Percentiles rank a stretch among this genome's conserved stretches.
phyloP scores from a whole-genome alignment of 2,329 filamentous ascomycete genomes.

The Colletotrichum cereale region DNA sequence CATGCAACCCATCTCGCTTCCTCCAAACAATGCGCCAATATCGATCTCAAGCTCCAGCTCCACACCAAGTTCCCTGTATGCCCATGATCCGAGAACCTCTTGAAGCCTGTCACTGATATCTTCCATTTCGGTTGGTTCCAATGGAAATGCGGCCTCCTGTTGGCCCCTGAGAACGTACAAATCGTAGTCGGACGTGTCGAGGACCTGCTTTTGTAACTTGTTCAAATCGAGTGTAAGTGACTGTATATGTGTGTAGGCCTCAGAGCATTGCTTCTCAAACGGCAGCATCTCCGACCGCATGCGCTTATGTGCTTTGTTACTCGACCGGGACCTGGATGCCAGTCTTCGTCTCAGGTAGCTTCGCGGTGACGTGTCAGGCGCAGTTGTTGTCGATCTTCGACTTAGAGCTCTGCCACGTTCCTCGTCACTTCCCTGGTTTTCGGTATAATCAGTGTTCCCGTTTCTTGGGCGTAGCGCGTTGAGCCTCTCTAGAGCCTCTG shows the following conservation, averaged over 20 bases:
- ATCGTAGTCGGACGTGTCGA: slow-evolving; percentile 10
- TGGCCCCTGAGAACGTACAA: slow-evolving; percentile 24
- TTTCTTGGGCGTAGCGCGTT: slow-evolving; percentile 14
- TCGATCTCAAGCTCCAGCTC: slow-evolving; percentile 35
- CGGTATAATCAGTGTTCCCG: not conserved
- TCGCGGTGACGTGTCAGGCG: slow-evolving; percentile 7
- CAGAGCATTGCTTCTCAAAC: slow-evolving; percentile 6
- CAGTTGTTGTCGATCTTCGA: slow-evolving; percentile 2
- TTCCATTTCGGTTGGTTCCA: slow-evolving; percentile 15
- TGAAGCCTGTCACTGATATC: slow-evolving; percentile 26
- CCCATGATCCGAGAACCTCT: slow-evolving; percentile 30
- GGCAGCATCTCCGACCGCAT: slow-evolving; percentile 30
- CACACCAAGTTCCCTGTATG: slow-evolving; percentile 1
- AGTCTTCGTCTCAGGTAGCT: slow-evolving; percentile 17
- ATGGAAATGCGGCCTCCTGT: slow-evolving; percentile 22
- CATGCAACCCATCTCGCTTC: slow-evolving; percentile 2
- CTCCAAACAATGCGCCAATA: slow-evolving; percentile 28
- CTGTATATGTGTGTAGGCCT: not conserved
- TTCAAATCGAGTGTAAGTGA: slow-evolving; percentile 13
- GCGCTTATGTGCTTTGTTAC: slow-evolving; percentile 23
- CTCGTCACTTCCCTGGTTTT: not conserved
- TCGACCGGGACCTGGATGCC: slow-evolving; percentile 17
- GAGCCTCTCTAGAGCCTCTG: slow-evolving; percentile 23
- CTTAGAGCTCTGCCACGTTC: slow-evolving; percentile 7
- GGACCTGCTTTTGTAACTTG: not conserved